Percentiles rank a stretch among this genome's conserved stretches.
Evolutionary conservation across 116 monocot genomes (phyloP).

Genomic region (Dioscorea cayenensis): DNA sequence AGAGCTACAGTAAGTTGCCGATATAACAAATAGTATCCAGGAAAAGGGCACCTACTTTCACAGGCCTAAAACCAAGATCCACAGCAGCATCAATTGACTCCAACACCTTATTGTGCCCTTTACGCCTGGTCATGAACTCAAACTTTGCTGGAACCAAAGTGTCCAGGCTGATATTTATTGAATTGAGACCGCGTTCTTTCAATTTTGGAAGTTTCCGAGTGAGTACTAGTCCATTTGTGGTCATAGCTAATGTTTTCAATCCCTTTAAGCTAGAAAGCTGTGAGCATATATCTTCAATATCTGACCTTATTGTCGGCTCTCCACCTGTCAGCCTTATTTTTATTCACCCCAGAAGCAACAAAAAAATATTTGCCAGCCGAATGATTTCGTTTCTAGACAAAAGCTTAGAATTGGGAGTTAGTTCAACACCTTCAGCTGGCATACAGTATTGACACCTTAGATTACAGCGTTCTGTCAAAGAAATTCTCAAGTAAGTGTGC

Average conservation of each 20-base stretch:
- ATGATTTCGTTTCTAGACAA: conserved; percentile 73
- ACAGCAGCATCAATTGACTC: conserved; percentile 76
- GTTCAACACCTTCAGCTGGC: conserved; percentile 96
- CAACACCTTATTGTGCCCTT: conserved; percentile 77
- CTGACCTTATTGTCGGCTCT: conserved; percentile 91
- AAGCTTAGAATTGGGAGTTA: conserved; percentile 58
- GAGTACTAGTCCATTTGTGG: conserved; percentile 85
- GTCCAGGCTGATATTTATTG: conserved; percentile 92
- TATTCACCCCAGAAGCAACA: conserved; percentile 76
- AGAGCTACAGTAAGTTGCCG: not conserved
- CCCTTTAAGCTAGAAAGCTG: conserved; percentile 71
- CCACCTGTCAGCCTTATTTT: conserved; percentile 92
- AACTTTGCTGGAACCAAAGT: conserved; percentile 94
- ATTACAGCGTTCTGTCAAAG: conserved; percentile 94
- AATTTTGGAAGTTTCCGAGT: conserved; percentile 86
- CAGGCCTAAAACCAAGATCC: conserved; percentile 78
- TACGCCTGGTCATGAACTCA: conserved; percentile 98
- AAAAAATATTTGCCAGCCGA: conserved; percentile 77
- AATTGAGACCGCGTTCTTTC: conserved; percentile 71
- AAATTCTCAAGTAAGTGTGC: conserved; percentile 87
- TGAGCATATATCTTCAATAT: conserved; percentile 92
- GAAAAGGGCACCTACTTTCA: conserved; percentile 51
- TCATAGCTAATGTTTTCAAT: conserved; percentile 87
- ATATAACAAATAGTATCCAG: not conserved
- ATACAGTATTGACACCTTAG: conserved; percentile 96